Evolutionary conservation across 768 basidiomycete species (phyloP).

Genomic region (Suillus variegatus): DNA sequence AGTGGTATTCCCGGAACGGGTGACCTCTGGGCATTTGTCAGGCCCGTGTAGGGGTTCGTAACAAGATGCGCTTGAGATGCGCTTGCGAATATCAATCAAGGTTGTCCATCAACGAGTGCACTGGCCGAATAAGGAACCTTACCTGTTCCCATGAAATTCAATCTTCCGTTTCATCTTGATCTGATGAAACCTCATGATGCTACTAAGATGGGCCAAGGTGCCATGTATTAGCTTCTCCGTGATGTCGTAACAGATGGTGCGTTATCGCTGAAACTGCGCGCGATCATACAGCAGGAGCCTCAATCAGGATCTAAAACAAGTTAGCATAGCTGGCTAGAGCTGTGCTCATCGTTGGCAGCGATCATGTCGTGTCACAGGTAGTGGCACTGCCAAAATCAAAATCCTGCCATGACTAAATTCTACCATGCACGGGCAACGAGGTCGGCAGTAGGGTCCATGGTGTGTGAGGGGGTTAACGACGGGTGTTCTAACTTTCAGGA

Average conservation of each 20-base stretch:
- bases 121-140: slow-evolving; percentile 17
- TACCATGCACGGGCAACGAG: slow-evolving; percentile 26
- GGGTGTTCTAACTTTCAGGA: neutral
- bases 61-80: slow-evolving; percentile 10
- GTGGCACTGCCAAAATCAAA: slow-evolving; percentile 23
- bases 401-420: slow-evolving; percentile 18
- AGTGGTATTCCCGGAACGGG: slow-evolving; percentile 18
- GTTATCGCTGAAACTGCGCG: slow-evolving; percentile 11
- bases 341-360: slow-evolving; percentile 1
- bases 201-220: slow-evolving; percentile 10
- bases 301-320: slow-evolving; percentile 15
- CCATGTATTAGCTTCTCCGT: slow-evolving; percentile 9
- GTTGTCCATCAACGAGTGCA: slow-evolving; percentile 11
- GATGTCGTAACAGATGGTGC: slow-evolving; percentile 24
- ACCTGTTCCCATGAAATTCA: slow-evolving; percentile 16
- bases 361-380: slow-evolving; percentile 8
- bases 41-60: slow-evolving; percentile 21
- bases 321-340: slow-evolving; percentile 19
- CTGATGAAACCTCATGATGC: slow-evolving; percentile 16
- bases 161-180: slow-evolving; percentile 6
- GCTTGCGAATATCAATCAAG: slow-evolving; percentile 10
- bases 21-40: slow-evolving; percentile 13
- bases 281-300: slow-evolving; percentile 17
- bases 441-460: slow-evolving; percentile 1
- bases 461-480: neutral